These are phyloP conservation scores for Fusarium subglutinans DNA, from an alignment of 2,329 filamentous ascomycete genomes.

Conservation along the genomic window DNA sequence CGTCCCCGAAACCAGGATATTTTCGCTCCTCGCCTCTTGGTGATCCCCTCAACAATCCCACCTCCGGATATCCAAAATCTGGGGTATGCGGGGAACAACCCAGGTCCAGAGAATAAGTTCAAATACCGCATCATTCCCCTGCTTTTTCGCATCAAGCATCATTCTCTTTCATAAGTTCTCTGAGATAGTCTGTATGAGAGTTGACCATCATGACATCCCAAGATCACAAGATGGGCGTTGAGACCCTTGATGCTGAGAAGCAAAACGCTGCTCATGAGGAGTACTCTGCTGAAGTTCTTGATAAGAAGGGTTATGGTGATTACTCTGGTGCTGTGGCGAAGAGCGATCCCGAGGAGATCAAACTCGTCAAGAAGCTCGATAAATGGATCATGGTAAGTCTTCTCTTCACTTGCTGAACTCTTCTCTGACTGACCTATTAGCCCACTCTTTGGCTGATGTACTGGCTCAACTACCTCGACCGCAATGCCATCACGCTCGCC, in stretches of 20 bases:
- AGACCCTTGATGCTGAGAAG: constrained; percentile 30
- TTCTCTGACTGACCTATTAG: constrained; percentile 8
- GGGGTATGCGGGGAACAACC: constrained; percentile 31
- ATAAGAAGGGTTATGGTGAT: constrained; percentile 31
- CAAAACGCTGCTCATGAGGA: constrained; percentile 30
- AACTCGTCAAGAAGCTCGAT: constrained; percentile 32
- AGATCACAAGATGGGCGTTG: constrained; percentile 9
- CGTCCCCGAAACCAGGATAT: constrained; percentile 24
- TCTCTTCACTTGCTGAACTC: not conserved
- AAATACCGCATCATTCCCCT: constrained; percentile 27
- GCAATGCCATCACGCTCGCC: constrained; percentile 67
- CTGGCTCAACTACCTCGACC: constrained; percentile 55
- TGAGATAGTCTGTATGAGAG: not conserved
- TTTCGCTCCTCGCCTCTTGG: constrained; percentile 5
- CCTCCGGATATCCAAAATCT: constrained; percentile 30
- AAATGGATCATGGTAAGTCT: constrained; percentile 30
- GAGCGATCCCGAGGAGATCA: constrained; percentile 35
- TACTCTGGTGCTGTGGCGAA: constrained; percentile 35
- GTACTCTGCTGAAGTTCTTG: constrained; percentile 28
- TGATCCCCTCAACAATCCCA: constrained; percentile 27
- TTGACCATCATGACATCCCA: constrained; percentile 12
- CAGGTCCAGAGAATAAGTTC: not conserved
- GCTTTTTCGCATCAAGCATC: not conserved
- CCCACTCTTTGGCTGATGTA: constrained; percentile 54
- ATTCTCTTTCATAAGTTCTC: not conserved